Base-by-base conservation (phyloP, 1,284 basidiomycete species). In the Chalciporus sp. region DNA sequence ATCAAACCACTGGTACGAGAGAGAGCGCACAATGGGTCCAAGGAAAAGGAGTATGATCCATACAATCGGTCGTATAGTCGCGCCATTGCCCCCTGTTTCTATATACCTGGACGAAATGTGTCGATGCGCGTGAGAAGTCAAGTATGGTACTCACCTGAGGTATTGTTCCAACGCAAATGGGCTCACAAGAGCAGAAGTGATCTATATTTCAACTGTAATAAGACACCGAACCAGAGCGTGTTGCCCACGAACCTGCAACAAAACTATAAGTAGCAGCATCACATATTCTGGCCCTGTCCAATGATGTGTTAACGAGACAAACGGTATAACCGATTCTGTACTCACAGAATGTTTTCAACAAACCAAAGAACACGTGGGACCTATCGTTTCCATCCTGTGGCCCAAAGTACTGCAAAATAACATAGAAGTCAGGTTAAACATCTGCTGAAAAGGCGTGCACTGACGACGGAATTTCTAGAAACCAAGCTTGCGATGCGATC, bases 401-500 rank as follows among this genome's bases (percentile, higher is more conserved):
- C 27, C 43, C 50, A 1, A 55, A 20, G 20, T 50, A 37, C 58
- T 58, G 16, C 14, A 20, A 47, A 39, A 7, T 23, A 3, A 48
- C 10, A 47, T 5, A 29, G 39, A 10, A n/a, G 9, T 11, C 12
- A 28, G 23, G 23, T 23, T 23, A 23, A 23, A 23, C 6, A 23
- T 23, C 6, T 23, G 23, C 23, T 23, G 23, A 23, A 23, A 23
- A 23, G 23, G 6, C 17, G 7, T 29, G 20, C 16, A 55, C 70
- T 47, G 56, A 77, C 78, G 56, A 65, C 67, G 59, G 79, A 76
- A 49, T 72, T 74, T 28, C 63, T 63, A 19, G 61, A 59, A 43
- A 66, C 72, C 10, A 82, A 61, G 53, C 72, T 62, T 29, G 64
- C 60, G 8, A 76, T 67, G 37, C 67, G 55, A 61, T 89, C 85